Base-by-base conservation (phyloP, 306 rosid species). In the Sechiopsis laciniata region DNA sequence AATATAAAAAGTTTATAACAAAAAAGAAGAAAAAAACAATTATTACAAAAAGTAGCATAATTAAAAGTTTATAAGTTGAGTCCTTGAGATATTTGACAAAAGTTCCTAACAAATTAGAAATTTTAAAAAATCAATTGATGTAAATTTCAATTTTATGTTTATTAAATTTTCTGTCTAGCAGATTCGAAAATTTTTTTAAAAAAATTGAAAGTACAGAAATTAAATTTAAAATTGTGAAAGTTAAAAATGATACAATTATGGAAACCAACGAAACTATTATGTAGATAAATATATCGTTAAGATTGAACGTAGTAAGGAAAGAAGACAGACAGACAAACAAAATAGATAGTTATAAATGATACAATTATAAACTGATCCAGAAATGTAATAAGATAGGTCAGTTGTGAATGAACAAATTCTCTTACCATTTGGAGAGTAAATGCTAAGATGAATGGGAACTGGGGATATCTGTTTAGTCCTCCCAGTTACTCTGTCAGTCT, bases 371-470 rank as follows among this genome's bases (percentile, higher is more conserved):
- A 20, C 46, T 66, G 17, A 66, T 17, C 10, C 67, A 29, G 35
- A 42, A 46, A 20, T 37, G 7, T 37, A 37, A 37, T 1, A 42
- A 10, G 17, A 17, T 6, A 0, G 16, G 10, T n/a, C 71, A 19
- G 5, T 26, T 10, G 0, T 2, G 53, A 19, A 65, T 5, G 16
- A 65, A 40, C 15, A 65, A 42, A 42, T 19, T 37, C 52, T 0
- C 1, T 51, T 72, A 94, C 99, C 99, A 54, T 91, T 56, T 51
- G 99, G 90, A 66, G 99, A 94, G 83, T 91, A 91, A 87, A 94
- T 94, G 76, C 99, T 94, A 61, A 94, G 97, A 82, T 94, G 99
- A 78, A 94, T 94, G 58, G 99, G 99, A 79, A 94, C 75, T 75
- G 90, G 88, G 79, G 99, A 94, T 65, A 94, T 94, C 80, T 86